Evolutionary conservation across 495 filamentous ascomycete species (phyloP).

Genomic region (Xylaria castorea): DNA sequence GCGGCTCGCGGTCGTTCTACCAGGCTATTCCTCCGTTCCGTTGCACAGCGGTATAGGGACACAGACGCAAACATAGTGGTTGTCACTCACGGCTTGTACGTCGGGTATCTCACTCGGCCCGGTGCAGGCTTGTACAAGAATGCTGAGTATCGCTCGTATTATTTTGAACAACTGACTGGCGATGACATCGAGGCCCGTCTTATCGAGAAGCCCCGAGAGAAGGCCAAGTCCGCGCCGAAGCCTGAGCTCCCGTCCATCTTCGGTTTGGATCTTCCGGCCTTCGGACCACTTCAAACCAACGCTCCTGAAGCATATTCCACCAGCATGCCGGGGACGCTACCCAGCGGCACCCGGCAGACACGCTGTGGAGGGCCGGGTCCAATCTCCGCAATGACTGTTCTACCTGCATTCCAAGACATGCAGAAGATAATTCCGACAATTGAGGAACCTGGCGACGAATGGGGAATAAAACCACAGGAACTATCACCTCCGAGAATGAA

Average conservation of each 20-base stretch:
- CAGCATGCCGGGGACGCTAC: background rate
- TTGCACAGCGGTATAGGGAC: background rate
- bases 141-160: background rate
- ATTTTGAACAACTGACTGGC: background rate
- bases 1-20: background rate
- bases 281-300: background rate
- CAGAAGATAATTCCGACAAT: background rate
- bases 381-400: too few species aligned
- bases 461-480: too few species aligned
- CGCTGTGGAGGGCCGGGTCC: too few species aligned
- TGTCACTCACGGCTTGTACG: background rate
- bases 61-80: background rate
- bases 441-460: too few species aligned
- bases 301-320: background rate
- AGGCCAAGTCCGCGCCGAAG: background rate
- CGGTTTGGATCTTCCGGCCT: background rate
- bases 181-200: background rate
- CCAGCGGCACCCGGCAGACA: too few species aligned
- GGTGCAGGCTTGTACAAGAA: background rate
- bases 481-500: too few species aligned
- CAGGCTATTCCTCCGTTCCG: background rate
- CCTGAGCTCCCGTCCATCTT: background rate
- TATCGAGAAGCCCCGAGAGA: background rate
- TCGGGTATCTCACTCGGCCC: background rate
- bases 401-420: background rate